Evolutionary conservation across 306 rosid species (phyloP).

Genomic region (Lathyrus sativus): DNA sequence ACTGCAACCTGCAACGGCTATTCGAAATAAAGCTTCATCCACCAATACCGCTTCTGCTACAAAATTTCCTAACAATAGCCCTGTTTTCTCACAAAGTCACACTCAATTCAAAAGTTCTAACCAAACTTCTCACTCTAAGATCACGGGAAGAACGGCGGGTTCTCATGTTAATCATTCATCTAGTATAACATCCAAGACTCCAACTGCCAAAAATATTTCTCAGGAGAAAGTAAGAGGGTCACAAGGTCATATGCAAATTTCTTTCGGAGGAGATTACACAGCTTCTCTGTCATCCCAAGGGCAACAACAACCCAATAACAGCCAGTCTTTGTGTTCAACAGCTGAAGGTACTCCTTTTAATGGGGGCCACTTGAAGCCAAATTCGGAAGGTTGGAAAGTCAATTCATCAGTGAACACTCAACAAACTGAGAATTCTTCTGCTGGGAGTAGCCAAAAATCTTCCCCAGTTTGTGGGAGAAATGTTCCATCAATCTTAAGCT

Average conservation of each 20-base stretch:
- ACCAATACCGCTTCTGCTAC: constrained; percentile 37
- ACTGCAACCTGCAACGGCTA: constrained; percentile 45
- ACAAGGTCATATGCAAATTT: constrained; percentile 64
- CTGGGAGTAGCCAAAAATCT: constrained; percentile 47
- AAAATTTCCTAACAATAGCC: constrained; percentile 47
- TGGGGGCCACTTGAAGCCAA: constrained; percentile 37
- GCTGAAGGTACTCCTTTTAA: constrained; percentile 33
- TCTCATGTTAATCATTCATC: constrained; percentile 44
- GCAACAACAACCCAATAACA: constrained; percentile 42
- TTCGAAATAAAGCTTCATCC: constrained; percentile 40
- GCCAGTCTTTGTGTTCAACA: constrained; percentile 38
- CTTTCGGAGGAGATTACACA: constrained; percentile 59
- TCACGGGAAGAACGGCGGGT: constrained; percentile 40
- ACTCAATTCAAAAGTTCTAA: constrained; percentile 45
- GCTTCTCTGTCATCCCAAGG: constrained; percentile 43
- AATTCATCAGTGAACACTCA: constrained; percentile 45
- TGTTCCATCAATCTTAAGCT: constrained; percentile 54
- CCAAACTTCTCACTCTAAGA: constrained; percentile 51
- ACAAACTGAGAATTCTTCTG: constrained; percentile 44
- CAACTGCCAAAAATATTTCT: constrained; percentile 36
- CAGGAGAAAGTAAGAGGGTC: constrained; percentile 57
- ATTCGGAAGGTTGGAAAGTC: constrained; percentile 38
- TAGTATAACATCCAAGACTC: constrained; percentile 34
- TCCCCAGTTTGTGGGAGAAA: constrained; percentile 61
- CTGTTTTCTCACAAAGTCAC: constrained; percentile 48